Evolutionary conservation across 805 yeast species (phyloP), one percentile per base, ranked within the genome.

Genomic region (Cyberlindnera maclurae): DNA sequence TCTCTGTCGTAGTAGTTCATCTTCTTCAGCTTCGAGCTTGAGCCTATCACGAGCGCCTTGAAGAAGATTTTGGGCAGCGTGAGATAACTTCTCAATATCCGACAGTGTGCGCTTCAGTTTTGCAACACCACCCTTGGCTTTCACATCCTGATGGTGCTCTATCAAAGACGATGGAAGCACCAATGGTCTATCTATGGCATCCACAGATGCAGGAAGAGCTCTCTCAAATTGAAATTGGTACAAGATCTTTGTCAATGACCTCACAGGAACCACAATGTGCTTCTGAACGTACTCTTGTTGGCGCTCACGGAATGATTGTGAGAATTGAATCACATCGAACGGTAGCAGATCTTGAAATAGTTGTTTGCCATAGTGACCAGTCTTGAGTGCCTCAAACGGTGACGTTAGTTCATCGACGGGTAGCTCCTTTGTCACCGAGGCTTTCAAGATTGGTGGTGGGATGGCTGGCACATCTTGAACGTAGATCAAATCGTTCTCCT

Each of bases 401-500:
- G 47, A 50, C 4, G 49, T 43, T 1, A 75, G 53, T 5, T 64
- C 67, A 3, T 51, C 55, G 0, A 74, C 59, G 3, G 60, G 62
- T 30, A 60, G 45, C 0, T 75, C 62, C 37, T 73, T 73, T 2
- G 81, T 86, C 68, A 82, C 75, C 4, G 71, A 57, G 0, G 77
- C 79, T 2, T 71, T 71, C 2, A 59, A 52, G 3, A 78, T 63
- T 0, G 64, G 50, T 1, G 73, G 64, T 2, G 77, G 47, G 2
- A 66, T 62, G 0, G 52, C 41, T 7, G 95, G 94, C 1, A 86
- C 77, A 2, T 65, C 61, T 41, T 82, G 79, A 29, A 84, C 60
- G 57, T 86, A 85, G 5, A 89, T 78, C 49, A 87, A 64, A 51
- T 87, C 89, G 54, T 88, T 88, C 47, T 88, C 96, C 46, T 78